Evolutionary conservation across 768 basidiomycete genomes (phyloP), one percentile per base, ranked within the genome.

Genomic region (Naematelia encephala): DNA sequence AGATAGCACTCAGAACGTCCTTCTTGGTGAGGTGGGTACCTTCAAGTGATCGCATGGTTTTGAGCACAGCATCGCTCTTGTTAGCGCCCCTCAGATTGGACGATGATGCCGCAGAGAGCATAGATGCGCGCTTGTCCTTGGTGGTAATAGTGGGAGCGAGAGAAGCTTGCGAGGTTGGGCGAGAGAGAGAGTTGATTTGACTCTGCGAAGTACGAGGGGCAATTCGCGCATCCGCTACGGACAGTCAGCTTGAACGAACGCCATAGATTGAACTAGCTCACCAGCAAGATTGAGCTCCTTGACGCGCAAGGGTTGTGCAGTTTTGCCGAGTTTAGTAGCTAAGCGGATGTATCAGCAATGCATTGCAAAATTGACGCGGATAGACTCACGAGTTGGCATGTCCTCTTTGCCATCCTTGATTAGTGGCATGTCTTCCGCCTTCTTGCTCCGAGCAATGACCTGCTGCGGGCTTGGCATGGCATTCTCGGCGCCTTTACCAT

Each of bases 301-400:
- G 39, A 64, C 51, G 28, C 67, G 60, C 8, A 70, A 61, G n/a
- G 34, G 23, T 47, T 67, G 72, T 44, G 69, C 72, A 13, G 72
- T 62, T 42, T 73, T 73, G 46, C 57, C 39, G 42, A 66, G 44
- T 51, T 69, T 68, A 1, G 72, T 73, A 42, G 72, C 72, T 73
- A 29, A 3, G 39, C 5, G n/a, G n/a, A n/a, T n/a, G 25, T 22
- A 30, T 60, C 28, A 57, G 46, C 50, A 5, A 16, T 16, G 28
- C 21, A 12, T 29, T 10, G 14, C 8, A 29, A 1, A n/a, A 4
- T 55, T 21, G 12, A n/a, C n/a, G n/a, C n/a, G 22, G 13, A 10
- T 29, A 50, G 42, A 63, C 70, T 61, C 49, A 72, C 70, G 70
- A n/a, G 72, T 73, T 3, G 51, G 47, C 57, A 68, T 68, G 30